A percentile compares a stretch with the other conserved stretches of the same genome.
These are phyloP conservation scores for Salix suchowensis DNA, from an alignment of 345 rosid species.

Conservation along the genomic window DNA sequence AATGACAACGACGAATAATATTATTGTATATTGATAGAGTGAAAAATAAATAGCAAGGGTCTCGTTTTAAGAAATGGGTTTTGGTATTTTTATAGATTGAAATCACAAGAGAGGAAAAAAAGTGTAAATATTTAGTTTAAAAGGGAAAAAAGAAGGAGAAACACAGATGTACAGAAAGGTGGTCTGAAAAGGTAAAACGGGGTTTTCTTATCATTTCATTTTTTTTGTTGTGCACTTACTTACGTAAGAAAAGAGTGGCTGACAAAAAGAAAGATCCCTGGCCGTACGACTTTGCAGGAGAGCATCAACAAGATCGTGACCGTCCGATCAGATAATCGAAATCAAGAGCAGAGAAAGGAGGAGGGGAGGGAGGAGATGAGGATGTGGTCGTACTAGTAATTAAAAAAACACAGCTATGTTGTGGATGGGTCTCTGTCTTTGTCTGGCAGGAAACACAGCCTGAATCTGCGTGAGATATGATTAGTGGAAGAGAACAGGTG, in stretches of 20 bases:
- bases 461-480: neutral
- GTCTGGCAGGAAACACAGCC: neutral
- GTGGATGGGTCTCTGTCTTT: neutral
- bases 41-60: neutral
- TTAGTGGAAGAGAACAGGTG: neutral
- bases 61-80: neutral
- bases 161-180: conserved; percentile 6
- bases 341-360: neutral
- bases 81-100: neutral
- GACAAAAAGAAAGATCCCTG: conserved; percentile 21
- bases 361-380: neutral
- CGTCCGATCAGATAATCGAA: conserved; percentile 26
- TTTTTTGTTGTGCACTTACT: conserved; percentile 19
- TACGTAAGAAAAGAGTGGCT: conserved; percentile 23
- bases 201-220: neutral
- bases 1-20: neutral
- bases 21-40: neutral
- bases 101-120: neutral
- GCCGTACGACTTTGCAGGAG: conserved; percentile 33
- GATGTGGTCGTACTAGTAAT: neutral
- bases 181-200: conserved; percentile 14
- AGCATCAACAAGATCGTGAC: conserved; percentile 33
- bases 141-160: neutral
- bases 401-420: neutral
- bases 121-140: no score